These are phyloP conservation scores for Cadophora gregata DNA, from an alignment of 2,329 filamentous ascomycete species.

Conservation along the genomic window DNA sequence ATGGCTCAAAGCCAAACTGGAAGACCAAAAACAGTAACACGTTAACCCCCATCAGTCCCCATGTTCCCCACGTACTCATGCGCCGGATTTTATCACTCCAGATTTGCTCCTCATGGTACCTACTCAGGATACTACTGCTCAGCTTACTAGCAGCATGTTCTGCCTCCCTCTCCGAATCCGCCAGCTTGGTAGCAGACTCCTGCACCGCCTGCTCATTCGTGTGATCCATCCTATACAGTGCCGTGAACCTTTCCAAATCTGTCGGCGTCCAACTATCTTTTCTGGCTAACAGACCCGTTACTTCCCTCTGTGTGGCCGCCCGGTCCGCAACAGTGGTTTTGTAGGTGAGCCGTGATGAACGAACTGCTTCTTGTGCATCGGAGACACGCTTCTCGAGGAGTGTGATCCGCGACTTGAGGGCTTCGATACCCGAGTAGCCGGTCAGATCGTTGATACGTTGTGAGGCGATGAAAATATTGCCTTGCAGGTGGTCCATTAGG, in stretches of 20 bases:
- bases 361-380: conserved; percentile 68
- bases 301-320: conserved; percentile 90
- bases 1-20: conserved; percentile 91
- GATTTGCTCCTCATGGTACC: conserved; percentile 99
- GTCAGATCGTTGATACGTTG: conserved; percentile 93
- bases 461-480: conserved; percentile 82
- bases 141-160: conserved; percentile 78
- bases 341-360: conserved; percentile 75
- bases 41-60: conserved; percentile 97
- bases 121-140: conserved; percentile 81
- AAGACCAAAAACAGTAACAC: conserved; percentile 86
- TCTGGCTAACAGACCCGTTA: conserved; percentile 89
- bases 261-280: conserved; percentile 89
- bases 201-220: conserved; percentile 86
- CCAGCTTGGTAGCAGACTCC: conserved; percentile 73
- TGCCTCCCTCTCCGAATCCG: conserved; percentile 77
- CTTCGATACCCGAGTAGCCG: conserved; percentile 90
- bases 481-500: conserved; percentile 89
- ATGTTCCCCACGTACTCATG: conserved; percentile 98
- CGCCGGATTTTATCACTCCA: conserved; percentile 97
- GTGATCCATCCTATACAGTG: conserved; percentile 90
- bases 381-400: conserved; percentile 65
- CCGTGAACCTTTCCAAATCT: conserved; percentile 94
- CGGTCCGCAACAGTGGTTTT: conserved; percentile 83
- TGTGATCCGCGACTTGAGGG: conserved; percentile 79